phyloP scores from a whole-genome alignment of 768 basidiomycete species.

The Hypsizygus marmoreus region DNA sequence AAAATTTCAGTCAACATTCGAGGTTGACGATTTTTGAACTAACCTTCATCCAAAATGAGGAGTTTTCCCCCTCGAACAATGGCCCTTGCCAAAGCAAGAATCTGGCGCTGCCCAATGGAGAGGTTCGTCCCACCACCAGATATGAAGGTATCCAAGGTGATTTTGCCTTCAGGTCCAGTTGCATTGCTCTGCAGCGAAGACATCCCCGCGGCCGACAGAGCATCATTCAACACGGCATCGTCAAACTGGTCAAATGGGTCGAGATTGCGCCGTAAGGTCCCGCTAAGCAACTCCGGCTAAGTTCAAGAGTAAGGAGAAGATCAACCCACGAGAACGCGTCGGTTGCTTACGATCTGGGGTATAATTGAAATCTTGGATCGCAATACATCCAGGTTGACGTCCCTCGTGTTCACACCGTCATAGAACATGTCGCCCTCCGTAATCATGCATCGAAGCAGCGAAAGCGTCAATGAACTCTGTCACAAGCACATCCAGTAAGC shows the following conservation, averaged over 20 bases:
- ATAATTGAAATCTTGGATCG: slow-evolving; percentile 61
- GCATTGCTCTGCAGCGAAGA: slow-evolving; percentile 35
- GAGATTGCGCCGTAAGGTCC: slow-evolving; percentile 62
- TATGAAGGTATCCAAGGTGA: slow-evolving; percentile 45
- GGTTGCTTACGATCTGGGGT: slow-evolving; percentile 40
- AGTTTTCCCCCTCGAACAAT: slow-evolving; percentile 57
- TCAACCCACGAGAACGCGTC: too few relatives aligned
- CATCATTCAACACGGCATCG: slow-evolving; percentile 41
- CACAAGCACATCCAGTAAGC: neutral
- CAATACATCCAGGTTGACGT: slow-evolving; percentile 55
- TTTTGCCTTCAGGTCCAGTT: slow-evolving; percentile 46
- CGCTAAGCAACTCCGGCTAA: slow-evolving; percentile 54
- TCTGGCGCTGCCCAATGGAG: slow-evolving; percentile 76
- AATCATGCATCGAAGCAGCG: slow-evolving; percentile 48
- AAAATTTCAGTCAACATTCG: too few relatives aligned
- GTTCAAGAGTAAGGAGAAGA: too few relatives aligned
- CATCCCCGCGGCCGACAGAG: slow-evolving; percentile 38
- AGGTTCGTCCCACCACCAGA: slow-evolving; percentile 64
- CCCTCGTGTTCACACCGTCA: slow-evolving; percentile 48
- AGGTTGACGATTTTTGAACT: too few relatives aligned
- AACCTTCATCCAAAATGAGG: slow-evolving; percentile 63
- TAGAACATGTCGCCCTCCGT: slow-evolving; percentile 55
- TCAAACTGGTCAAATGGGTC: slow-evolving; percentile 63
- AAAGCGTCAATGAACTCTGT: slow-evolving; percentile 40
- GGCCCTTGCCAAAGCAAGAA: slow-evolving; percentile 63